These are phyloP conservation scores for Xylona heveae DNA, from an alignment of 495 filamentous ascomycete species.

Conservation along the genomic window DNA sequence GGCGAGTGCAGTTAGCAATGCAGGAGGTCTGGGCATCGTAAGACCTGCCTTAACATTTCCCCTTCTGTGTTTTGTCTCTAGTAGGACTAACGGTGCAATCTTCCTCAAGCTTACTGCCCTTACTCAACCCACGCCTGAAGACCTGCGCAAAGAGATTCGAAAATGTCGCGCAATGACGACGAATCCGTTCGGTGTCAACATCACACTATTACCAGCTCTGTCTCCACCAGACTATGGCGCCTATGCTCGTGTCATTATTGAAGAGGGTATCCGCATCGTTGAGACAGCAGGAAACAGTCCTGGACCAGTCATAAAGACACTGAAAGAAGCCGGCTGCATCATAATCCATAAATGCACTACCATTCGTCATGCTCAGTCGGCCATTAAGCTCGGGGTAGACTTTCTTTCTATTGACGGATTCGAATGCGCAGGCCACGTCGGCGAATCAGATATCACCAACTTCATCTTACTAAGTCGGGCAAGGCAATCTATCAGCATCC, in stretches of 20 bases:
- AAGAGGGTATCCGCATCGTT: slow-evolving; percentile 83
- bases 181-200: slow-evolving; percentile 85
- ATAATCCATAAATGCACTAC: slow-evolving; percentile 97
- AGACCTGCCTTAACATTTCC: slow-evolving; percentile 1
- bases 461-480: slow-evolving; percentile 82
- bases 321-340: slow-evolving; percentile 58
- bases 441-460: slow-evolving; percentile 92
- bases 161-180: slow-evolving; percentile 68
- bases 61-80: neutral
- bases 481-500: slow-evolving; percentile 61
- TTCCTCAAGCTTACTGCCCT: slow-evolving; percentile 51
- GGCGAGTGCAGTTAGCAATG: slow-evolving; percentile 84
- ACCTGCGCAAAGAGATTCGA: slow-evolving; percentile 81
- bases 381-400: slow-evolving; percentile 87
- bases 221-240: slow-evolving; percentile 79
- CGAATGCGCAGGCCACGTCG: slow-evolving; percentile 92
- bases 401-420: slow-evolving; percentile 95
- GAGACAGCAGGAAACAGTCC: slow-evolving; percentile 95
- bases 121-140: slow-evolving; percentile 84
- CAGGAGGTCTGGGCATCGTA: slow-evolving; percentile 80
- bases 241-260: slow-evolving; percentile 82
- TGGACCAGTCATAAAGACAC: slow-evolving; percentile 68
- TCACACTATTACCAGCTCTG: slow-evolving; percentile 81
- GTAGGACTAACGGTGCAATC: slow-evolving; percentile 1
- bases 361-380: slow-evolving; percentile 77